Conservation (phyloP, 2,329 filamentous ascomycete genomes). For the Aureobasidium uvarum region DNA sequence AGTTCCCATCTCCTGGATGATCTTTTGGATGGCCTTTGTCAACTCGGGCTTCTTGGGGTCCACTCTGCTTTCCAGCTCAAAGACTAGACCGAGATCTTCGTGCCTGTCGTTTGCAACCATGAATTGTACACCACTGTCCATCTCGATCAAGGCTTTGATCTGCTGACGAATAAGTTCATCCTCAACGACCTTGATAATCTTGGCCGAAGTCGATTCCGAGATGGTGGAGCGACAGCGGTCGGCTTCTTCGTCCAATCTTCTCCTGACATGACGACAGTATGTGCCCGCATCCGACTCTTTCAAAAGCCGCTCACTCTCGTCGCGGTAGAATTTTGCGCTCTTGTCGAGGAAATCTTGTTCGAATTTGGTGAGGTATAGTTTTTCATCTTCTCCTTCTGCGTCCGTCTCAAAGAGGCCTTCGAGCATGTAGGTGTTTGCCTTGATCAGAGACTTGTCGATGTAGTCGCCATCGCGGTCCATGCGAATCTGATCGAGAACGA, state of each 20-base stretch:
- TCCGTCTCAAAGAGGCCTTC: constrained; percentile 82
- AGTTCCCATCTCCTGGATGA: constrained; percentile 74
- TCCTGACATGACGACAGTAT: constrained; percentile 75
- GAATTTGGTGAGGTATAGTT: constrained; percentile 80
- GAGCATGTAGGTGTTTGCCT: constrained; percentile 84
- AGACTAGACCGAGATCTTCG: constrained; percentile 76
- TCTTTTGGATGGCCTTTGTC: constrained; percentile 66
- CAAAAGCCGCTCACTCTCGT: constrained; percentile 72
- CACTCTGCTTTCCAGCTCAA: constrained; percentile 72
- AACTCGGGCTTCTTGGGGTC: constrained; percentile 71
- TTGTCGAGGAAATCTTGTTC: constrained; percentile 72
- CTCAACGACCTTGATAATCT: constrained; percentile 75
- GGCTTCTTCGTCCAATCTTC: constrained; percentile 74
- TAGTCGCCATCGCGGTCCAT: constrained; percentile 90
- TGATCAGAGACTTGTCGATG: constrained; percentile 78
- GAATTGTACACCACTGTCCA: constrained; percentile 80
- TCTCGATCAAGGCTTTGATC: constrained; percentile 74
- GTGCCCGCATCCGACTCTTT: constrained; percentile 74
- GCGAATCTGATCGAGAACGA: constrained; percentile 84
- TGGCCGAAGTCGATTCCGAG: constrained; percentile 66
- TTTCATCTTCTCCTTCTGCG: constrained; percentile 71
- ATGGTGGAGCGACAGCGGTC: constrained; percentile 82
- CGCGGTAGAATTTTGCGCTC: constrained; percentile 70
- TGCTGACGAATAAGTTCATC: constrained; percentile 74
- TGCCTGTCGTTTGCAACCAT: constrained; percentile 91